Conservation (phyloP, 164 flowering plant genomes). For the Sextonia rubra region DNA sequence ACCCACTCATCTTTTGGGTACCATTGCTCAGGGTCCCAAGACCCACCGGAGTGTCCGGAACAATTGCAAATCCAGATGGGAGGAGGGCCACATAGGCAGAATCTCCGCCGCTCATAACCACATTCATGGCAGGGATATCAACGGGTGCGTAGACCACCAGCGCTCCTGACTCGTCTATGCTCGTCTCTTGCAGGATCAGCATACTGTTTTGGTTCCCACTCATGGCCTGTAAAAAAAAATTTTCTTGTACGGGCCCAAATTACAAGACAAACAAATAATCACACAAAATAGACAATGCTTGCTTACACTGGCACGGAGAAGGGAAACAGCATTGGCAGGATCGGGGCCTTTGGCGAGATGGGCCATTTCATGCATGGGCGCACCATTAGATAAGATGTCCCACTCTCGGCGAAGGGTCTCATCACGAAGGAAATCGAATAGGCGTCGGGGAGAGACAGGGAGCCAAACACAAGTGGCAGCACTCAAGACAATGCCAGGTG, state of each 20-base stretch:
- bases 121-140: slow-evolving; percentile 93
- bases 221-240: slow-evolving; percentile 93
- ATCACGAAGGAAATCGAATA: slow-evolving; percentile 85
- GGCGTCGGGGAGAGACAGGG: slow-evolving; percentile 78
- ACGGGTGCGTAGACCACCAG: slow-evolving; percentile 98
- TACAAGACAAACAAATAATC: not conserved
- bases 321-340: slow-evolving; percentile 86
- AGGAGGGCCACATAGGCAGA: slow-evolving; percentile 89
- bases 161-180: slow-evolving; percentile 80
- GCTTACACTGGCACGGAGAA: slow-evolving; percentile 77
- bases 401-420: slow-evolving; percentile 88
- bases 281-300: not conserved
- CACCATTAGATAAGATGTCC: slow-evolving; percentile 97
- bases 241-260: not conserved
- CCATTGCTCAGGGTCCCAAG: slow-evolving; percentile 14
- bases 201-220: slow-evolving; percentile 85
- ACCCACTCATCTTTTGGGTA: slow-evolving; percentile 48
- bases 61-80: slow-evolving; percentile 85
- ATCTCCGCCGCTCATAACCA: slow-evolving; percentile 97
- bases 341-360: slow-evolving; percentile 95
- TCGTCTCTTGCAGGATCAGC: slow-evolving; percentile 91
- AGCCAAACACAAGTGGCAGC: slow-evolving; percentile 97
- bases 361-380: slow-evolving; percentile 98
- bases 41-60: slow-evolving; percentile 70
- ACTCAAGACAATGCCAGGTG: slow-evolving; percentile 83